Evolutionary conservation across 2,329 filamentous ascomycete species (phyloP).

Genomic region (Dissoconium aciculare): DNA sequence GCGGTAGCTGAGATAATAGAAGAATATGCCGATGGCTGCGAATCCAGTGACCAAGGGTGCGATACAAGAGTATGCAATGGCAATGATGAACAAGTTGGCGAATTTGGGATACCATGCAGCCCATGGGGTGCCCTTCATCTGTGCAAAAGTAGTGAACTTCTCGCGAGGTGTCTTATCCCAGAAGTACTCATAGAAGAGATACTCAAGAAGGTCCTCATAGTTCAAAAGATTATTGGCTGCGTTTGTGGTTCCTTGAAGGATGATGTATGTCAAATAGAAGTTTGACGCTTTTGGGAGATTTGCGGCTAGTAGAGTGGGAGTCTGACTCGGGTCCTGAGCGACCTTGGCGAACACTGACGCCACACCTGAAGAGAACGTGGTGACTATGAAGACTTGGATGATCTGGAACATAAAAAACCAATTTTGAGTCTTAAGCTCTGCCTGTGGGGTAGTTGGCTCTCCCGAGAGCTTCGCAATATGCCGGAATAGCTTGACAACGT

Average conservation of each 20-base stretch:
- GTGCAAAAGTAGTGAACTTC: slow-evolving; percentile 31
- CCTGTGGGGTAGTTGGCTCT: slow-evolving; percentile 29
- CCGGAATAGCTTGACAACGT: slow-evolving; percentile 23
- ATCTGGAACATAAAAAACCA: slow-evolving; percentile 29
- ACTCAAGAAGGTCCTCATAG: slow-evolving; percentile 22
- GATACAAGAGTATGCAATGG: slow-evolving; percentile 35
- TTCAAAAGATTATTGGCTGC: slow-evolving; percentile 21
- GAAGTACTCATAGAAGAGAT: slow-evolving; percentile 20
- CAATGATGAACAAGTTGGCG: slow-evolving; percentile 30
- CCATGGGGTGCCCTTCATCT: slow-evolving; percentile 31
- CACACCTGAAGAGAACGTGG: slow-evolving; percentile 26
- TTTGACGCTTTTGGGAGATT: slow-evolving; percentile 27
- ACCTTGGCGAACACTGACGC: slow-evolving; percentile 22
- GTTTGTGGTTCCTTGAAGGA: slow-evolving; percentile 23
- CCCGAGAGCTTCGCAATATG: slow-evolving; percentile 23
- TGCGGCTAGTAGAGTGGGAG: slow-evolving; percentile 22
- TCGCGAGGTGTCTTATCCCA: slow-evolving; percentile 32
- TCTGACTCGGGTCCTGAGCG: slow-evolving; percentile 20
- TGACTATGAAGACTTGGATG: slow-evolving; percentile 30
- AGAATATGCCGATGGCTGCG: slow-evolving; percentile 28
- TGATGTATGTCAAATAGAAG: slow-evolving; percentile 29
- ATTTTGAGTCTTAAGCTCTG: slow-evolving; percentile 28
- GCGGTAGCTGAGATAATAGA: slow-evolving; percentile 34
- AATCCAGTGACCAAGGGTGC: slow-evolving; percentile 35
- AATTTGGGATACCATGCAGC: slow-evolving; percentile 34